These are phyloP conservation scores for Curvularia hawaiiensis DNA, from an alignment of 2,329 filamentous ascomycete species.

Conservation along the genomic window DNA sequence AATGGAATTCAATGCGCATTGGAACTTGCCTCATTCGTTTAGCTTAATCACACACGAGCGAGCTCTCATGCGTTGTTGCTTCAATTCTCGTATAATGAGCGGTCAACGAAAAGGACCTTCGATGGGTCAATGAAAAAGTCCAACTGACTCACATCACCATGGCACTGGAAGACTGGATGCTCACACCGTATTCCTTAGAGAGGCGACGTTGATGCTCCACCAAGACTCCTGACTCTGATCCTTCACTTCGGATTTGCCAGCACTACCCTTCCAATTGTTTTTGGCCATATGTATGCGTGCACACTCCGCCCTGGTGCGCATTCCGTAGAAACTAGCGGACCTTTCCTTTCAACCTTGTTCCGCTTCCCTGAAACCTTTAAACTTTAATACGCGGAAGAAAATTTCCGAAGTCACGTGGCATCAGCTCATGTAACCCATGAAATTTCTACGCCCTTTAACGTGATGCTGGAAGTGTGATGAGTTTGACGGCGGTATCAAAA, in stretches of 20 bases:
- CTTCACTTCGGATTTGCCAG: neutral
- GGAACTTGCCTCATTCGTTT: too few species aligned
- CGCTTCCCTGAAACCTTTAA: neutral
- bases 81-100: too few species aligned
- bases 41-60: too few species aligned
- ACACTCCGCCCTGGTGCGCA: too few species aligned
- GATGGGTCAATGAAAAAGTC: too few species aligned
- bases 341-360: too few species aligned
- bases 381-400: neutral
- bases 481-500: neutral
- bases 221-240: neutral
- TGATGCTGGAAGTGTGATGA: neutral
- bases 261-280: neutral
- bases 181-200: neutral
- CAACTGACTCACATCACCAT: neutral
- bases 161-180: too few species aligned
- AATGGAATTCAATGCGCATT: too few species aligned
- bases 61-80: too few species aligned
- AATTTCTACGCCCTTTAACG: neutral
- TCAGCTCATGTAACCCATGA: neutral
- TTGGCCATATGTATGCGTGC: neutral
- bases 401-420: neutral
- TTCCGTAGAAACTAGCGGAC: neutral
- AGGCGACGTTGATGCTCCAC: neutral
- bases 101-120: too few species aligned